Conservation (phyloP, 2,329 filamentous ascomycete species). For the Pseudogymnoascus sp. region DNA sequence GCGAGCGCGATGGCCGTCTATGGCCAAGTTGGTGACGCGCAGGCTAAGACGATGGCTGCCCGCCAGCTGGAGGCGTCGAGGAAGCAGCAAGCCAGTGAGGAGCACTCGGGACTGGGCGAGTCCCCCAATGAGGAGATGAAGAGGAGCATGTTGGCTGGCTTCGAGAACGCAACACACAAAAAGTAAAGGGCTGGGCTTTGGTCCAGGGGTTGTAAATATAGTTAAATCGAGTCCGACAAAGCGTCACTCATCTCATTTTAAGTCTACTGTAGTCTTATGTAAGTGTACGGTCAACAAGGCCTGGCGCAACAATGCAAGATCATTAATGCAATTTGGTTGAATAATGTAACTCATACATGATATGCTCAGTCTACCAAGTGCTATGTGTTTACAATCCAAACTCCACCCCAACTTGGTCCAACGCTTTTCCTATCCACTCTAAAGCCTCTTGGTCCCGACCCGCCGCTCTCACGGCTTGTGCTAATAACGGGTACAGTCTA, state of each 20-base stretch:
- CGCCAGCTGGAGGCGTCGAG: constrained; percentile 38
- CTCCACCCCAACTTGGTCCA: constrained; percentile 57
- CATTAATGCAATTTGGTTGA: background rate
- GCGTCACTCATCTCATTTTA: constrained; percentile 6
- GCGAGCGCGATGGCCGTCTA: constrained; percentile 93
- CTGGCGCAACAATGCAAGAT: background rate
- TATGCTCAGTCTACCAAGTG: background rate
- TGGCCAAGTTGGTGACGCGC: constrained; percentile 79
- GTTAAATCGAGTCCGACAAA: background rate
- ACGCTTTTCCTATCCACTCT: constrained; percentile 48
- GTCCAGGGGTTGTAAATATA: background rate
- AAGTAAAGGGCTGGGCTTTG: constrained; percentile 15
- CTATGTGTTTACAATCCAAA: constrained; percentile 28
- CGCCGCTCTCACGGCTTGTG: constrained; percentile 54
- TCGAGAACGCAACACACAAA: constrained; percentile 33
- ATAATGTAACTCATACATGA: background rate
- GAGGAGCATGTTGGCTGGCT: constrained; percentile 41
- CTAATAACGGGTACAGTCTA: constrained; percentile 71
- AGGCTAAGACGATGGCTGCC: constrained; percentile 60
- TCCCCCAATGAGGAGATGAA: constrained; percentile 36
- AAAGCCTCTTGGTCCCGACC: constrained; percentile 56
- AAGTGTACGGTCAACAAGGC: background rate
- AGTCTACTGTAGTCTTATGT: constrained; percentile 8
- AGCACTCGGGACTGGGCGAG: constrained; percentile 20
- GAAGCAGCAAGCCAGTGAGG: constrained; percentile 24